Conservation (phyloP, 169 alveolate genomes). For the Plasmodium cynomolgi region DNA sequence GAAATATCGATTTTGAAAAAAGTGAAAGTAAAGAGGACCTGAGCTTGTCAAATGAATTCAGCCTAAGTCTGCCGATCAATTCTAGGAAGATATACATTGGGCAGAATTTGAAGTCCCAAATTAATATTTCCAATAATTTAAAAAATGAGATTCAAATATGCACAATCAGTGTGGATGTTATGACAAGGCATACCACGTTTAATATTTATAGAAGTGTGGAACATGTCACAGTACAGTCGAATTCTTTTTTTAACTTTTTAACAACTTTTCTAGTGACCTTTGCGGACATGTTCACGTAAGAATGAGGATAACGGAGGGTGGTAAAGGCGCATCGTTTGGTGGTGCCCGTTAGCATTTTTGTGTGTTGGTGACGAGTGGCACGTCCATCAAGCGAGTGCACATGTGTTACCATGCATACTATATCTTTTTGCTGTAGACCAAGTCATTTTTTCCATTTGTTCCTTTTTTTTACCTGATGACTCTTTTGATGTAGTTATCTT, state of each 20-base stretch:
- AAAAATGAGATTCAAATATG: slow-evolving; percentile 43
- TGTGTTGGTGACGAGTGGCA: background rate
- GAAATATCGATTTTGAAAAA: slow-evolving; percentile 25
- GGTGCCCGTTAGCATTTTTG: background rate
- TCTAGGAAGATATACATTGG: slow-evolving; percentile 49
- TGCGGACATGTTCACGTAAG: slow-evolving; percentile 44
- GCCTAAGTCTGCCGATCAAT: slow-evolving; percentile 52
- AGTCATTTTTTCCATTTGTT: background rate
- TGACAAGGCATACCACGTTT: slow-evolving; percentile 36
- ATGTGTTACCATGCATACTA: background rate
- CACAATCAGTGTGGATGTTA: slow-evolving; percentile 34
- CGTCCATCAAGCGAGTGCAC: background rate
- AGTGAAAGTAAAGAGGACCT: slow-evolving; percentile 10
- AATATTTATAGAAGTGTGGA: slow-evolving; percentile 30
- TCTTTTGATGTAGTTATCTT: background rate
- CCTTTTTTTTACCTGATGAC: background rate
- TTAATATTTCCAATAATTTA: slow-evolving; percentile 50
- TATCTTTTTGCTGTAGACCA: background rate
- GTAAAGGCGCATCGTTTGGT: background rate
- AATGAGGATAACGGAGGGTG: background rate
- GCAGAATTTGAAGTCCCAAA: slow-evolving; percentile 37
- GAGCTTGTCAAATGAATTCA: slow-evolving; percentile 47
- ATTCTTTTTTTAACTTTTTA: slow-evolving; percentile 31
- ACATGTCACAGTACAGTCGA: slow-evolving; percentile 8
- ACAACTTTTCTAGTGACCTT: slow-evolving; percentile 34